Percentiles rank a stretch among this genome's conserved stretches.
Conservation (phyloP, 2,329 filamentous ascomycete species). For the Corinectria fuckeliana region DNA sequence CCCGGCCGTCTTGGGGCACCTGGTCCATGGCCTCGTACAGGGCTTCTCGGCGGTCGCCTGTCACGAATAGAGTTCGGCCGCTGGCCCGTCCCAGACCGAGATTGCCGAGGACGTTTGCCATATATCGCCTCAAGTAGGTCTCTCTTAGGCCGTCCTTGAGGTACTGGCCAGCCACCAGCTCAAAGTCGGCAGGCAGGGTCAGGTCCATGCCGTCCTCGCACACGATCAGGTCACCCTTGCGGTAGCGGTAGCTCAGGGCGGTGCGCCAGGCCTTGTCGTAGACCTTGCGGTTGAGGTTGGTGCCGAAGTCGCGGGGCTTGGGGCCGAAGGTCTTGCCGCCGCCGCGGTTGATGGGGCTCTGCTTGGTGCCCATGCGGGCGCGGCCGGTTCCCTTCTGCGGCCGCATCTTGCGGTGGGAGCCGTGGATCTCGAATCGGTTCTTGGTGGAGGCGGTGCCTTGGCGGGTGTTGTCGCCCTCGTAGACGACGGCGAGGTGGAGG, state of each 20-base stretch:
- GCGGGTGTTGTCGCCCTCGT: constrained; percentile 87
- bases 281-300: constrained; percentile 82
- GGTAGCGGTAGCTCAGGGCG: constrained; percentile 89
- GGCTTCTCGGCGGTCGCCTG: constrained; percentile 63
- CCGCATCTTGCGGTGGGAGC: constrained; percentile 80
- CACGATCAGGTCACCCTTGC: constrained; percentile 84
- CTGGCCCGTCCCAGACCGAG: constrained; percentile 72
- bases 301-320: constrained; percentile 88
- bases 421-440: constrained; percentile 82
- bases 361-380: constrained; percentile 80
- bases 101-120: constrained; percentile 70
- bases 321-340: constrained; percentile 93
- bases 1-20: constrained; percentile 70
- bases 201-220: constrained; percentile 81
- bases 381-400: constrained; percentile 86
- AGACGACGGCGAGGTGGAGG: constrained; percentile 89
- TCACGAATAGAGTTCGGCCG: constrained; percentile 80
- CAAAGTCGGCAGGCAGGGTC: constrained; percentile 57
- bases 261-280: constrained; percentile 97
- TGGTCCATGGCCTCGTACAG: constrained; percentile 72
- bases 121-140: constrained; percentile 66
- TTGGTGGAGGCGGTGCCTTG: constrained; percentile 86
- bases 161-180: constrained; percentile 48
- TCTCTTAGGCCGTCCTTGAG: constrained; percentile 57
- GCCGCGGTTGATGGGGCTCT: constrained; percentile 81